Evolutionary conservation across 257 asterid genomes (phyloP).

Genomic region (Nicotiana knightiana): DNA sequence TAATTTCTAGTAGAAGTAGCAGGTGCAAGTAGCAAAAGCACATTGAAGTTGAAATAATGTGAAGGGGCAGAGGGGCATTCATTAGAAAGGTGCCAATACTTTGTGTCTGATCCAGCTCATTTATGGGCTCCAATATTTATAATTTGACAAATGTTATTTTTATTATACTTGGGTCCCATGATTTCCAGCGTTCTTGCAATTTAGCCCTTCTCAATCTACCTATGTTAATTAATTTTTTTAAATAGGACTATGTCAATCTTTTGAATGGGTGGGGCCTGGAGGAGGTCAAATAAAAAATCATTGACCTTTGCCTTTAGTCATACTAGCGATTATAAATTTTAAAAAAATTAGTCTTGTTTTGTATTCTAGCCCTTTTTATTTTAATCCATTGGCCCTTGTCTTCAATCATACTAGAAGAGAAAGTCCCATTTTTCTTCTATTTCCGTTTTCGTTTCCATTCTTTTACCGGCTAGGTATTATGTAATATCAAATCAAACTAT

Average conservation of each 20-base stretch:
- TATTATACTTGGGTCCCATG: conserved; percentile 15
- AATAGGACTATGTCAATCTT: neutral
- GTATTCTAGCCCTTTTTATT: neutral
- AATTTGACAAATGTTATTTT: conserved; percentile 14
- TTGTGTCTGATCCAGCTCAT: conserved; percentile 25
- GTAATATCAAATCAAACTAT: neutral
- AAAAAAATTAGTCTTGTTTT: neutral
- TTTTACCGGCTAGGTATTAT: neutral
- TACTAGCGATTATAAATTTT: neutral
- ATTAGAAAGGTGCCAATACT: conserved; percentile 8
- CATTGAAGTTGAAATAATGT: conserved; percentile 8
- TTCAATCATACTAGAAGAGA: neutral
- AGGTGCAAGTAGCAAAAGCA: conserved; percentile 6
- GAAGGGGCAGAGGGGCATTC: conserved; percentile 12
- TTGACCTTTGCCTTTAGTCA: neutral
- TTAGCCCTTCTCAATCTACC: neutral
- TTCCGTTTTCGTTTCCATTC: neutral
- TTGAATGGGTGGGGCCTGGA: neutral
- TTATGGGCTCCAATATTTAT: conserved; percentile 15
- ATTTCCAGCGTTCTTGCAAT: neutral
- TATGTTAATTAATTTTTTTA: neutral
- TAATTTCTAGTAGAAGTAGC: neutral
- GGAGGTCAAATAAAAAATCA: conserved; percentile 3
- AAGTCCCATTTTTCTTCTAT: neutral
- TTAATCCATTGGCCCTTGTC: neutral